Conservation (phyloP, 2,329 filamentous ascomycete species). For the Fusarium sp. region DNA sequence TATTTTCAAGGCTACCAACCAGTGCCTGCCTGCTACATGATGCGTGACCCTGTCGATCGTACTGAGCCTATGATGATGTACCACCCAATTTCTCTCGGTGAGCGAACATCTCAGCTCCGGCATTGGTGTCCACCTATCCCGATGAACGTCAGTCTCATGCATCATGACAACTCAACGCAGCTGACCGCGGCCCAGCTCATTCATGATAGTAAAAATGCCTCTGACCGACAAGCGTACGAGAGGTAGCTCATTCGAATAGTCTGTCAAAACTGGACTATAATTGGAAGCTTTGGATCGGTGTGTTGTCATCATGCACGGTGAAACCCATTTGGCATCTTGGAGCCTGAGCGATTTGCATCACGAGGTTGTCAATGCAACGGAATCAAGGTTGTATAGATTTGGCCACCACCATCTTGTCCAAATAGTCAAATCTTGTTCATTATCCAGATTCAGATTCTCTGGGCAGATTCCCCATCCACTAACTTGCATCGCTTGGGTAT, state of each 20-base stretch:
- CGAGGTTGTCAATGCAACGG: slow-evolving; percentile 16
- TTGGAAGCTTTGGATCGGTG: slow-evolving; percentile 23
- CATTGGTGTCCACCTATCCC: slow-evolving; percentile 1
- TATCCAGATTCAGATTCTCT: not conserved
- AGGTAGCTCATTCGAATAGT: slow-evolving; percentile 1
- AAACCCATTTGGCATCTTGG: slow-evolving; percentile 23
- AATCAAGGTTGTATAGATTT: slow-evolving; percentile 16
- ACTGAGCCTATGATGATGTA: not conserved
- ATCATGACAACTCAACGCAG: slow-evolving; percentile 21
- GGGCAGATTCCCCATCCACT: not conserved
- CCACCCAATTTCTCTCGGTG: not conserved
- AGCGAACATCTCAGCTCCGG: not conserved
- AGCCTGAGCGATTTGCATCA: slow-evolving; percentile 21
- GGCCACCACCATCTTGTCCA: not conserved
- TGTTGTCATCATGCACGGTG: slow-evolving; percentile 30
- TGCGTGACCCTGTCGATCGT: not conserved
- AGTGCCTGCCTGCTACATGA: not conserved
- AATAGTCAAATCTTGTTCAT: not conserved
- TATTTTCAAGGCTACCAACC: not conserved
- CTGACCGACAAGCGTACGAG: slow-evolving; percentile 7
- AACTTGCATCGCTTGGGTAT: not conserved
- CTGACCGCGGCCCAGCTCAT: slow-evolving; percentile 13
- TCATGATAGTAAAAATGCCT: not conserved
- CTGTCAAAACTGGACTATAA: not conserved
- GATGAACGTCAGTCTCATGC: slow-evolving; percentile 1